A percentile compares a stretch with the other conserved stretches of the same genome.
These are phyloP conservation scores for Mycena sanguinolenta DNA, from an alignment of 768 basidiomycete species.

Conservation along the genomic window DNA sequence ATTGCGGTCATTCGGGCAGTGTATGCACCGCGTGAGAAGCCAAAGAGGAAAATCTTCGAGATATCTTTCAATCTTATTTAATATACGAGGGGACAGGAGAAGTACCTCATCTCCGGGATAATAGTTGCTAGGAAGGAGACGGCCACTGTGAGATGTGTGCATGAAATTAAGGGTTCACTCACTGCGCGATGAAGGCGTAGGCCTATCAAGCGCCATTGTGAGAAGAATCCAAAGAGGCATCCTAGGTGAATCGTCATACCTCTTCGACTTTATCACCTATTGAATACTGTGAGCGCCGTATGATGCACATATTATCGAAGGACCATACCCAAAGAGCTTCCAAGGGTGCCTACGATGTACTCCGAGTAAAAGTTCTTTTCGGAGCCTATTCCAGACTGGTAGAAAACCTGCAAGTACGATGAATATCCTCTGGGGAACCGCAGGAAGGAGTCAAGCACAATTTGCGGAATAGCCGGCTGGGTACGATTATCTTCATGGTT, in stretches of 20 bases:
- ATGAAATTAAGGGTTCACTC: slow-evolving; percentile 42
- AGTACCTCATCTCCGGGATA: slow-evolving; percentile 78
- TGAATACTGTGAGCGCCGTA: slow-evolving; percentile 7
- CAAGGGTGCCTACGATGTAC: slow-evolving; percentile 76
- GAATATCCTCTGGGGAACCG: no score
- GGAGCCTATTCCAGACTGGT: slow-evolving; percentile 73
- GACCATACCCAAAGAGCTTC: slow-evolving; percentile 68
- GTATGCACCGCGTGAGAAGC: slow-evolving; percentile 70
- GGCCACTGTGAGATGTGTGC: not conserved
- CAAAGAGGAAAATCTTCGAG: slow-evolving; percentile 79
- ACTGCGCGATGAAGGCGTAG: slow-evolving; percentile 82
- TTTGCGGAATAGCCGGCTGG: slow-evolving; percentile 63
- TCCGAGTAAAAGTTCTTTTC: slow-evolving; percentile 69
- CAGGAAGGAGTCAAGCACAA: slow-evolving; percentile 44
- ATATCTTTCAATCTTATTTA: slow-evolving; percentile 5
- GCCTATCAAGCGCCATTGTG: slow-evolving; percentile 6
- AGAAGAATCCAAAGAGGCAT: no score
- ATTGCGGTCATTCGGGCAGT: slow-evolving; percentile 81
- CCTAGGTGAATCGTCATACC: slow-evolving; percentile 60
- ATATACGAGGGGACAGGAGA: not conserved
- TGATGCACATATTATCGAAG: not conserved
- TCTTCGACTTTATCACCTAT: slow-evolving; percentile 82
- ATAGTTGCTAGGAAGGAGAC: slow-evolving; percentile 70
- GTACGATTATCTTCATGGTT: slow-evolving; percentile 61
- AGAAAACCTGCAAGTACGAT: slow-evolving; percentile 53